These are phyloP conservation scores for Paecilomyces fulvus DNA, from an alignment of 2,329 filamentous ascomycete genomes.

Conservation along the genomic window DNA sequence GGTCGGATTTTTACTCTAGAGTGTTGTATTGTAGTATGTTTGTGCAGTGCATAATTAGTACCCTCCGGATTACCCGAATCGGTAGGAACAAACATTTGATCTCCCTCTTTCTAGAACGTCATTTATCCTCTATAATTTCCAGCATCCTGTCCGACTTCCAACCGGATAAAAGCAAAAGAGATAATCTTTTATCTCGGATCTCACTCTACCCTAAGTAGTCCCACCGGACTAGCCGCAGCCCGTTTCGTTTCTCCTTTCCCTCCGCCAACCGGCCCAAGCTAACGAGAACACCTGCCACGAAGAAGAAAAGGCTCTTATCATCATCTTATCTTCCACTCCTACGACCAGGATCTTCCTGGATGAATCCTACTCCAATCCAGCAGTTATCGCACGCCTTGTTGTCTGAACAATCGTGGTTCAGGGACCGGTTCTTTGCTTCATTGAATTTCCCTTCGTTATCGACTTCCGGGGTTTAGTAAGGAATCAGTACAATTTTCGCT, in stretches of 20 bases:
- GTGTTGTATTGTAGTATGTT: too few relatives aligned
- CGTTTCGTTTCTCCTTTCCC: neutral
- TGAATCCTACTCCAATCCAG: neutral
- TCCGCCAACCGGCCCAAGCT: neutral
- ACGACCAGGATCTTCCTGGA: neutral
- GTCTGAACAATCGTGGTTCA: neutral
- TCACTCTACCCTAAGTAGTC: neutral
- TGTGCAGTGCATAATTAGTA: too few relatives aligned
- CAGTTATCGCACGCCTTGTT: neutral
- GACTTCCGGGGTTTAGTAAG: neutral
- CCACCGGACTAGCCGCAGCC: neutral
- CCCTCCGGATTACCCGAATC: too few relatives aligned
- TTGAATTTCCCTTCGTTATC: neutral
- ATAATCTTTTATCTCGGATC: neutral
- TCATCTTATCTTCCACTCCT: slow-evolving; percentile 3
- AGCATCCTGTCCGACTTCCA: neutral
- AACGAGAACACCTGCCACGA: neutral
- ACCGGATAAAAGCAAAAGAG: neutral
- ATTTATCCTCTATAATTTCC: neutral
- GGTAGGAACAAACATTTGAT: too few relatives aligned
- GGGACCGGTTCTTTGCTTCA: neutral
- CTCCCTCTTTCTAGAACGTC: neutral
- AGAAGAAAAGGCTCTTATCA: slow-evolving; percentile 3
- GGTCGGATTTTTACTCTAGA: too few relatives aligned
- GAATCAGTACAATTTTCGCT: neutral